Conservation (phyloP, 768 basidiomycete species). For the Naematelia aurantialba region DNA sequence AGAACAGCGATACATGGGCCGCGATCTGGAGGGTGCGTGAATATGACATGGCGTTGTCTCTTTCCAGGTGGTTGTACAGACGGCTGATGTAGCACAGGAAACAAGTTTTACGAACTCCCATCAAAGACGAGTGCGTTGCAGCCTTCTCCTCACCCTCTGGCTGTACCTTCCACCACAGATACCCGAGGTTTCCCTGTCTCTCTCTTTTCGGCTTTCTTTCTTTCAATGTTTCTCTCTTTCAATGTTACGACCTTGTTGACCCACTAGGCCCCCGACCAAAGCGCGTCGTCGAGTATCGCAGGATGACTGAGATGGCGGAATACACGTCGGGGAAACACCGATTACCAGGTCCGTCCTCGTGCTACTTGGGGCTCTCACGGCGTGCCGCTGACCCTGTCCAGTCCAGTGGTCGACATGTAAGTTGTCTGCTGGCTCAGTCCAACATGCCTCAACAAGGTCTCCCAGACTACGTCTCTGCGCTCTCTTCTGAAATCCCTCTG, state of each 20-base stretch:
- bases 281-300: constrained; percentile 36
- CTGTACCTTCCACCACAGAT: too few relatives aligned
- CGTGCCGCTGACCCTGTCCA: constrained; percentile 13
- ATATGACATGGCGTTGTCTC: neutral
- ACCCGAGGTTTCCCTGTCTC: too few relatives aligned
- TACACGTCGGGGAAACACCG: constrained; percentile 29
- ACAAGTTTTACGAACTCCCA: constrained; percentile 38
- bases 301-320: constrained; percentile 33
- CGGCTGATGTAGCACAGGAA: constrained; percentile 21
- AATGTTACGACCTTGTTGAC: neutral
- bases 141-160: too few relatives aligned
- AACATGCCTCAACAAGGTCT: too few relatives aligned
- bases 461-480: too few relatives aligned
- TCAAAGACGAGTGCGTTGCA: constrained; percentile 23
- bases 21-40: constrained; percentile 35
- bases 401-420: constrained; percentile 45
- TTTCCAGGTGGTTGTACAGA: neutral
- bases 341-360: constrained; percentile 31
- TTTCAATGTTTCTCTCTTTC: too few relatives aligned
- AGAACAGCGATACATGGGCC: constrained; percentile 20
- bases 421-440: constrained; percentile 1
- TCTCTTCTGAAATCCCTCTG: too few relatives aligned
- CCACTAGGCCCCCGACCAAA: constrained; percentile 31
- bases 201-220: too few relatives aligned
- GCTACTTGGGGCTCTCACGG: neutral